These are phyloP conservation scores for Cyberlindnera mrakii DNA, from an alignment of 805 yeast species.

Conservation along the genomic window DNA sequence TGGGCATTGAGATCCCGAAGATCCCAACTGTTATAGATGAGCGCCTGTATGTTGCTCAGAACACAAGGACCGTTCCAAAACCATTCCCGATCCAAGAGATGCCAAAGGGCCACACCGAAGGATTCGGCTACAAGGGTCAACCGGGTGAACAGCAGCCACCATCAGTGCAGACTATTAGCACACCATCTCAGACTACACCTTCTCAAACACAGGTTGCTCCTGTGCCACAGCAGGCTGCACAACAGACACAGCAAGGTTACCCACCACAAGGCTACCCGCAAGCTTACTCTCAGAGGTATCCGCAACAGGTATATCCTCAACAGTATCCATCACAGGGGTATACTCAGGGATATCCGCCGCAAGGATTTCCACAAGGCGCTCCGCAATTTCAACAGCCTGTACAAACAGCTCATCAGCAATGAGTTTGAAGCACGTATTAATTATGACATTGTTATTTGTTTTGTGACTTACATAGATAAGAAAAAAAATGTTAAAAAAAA, in stretches of 20 bases:
- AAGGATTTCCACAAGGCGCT: constrained; percentile 11
- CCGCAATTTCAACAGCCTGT: constrained; percentile 10
- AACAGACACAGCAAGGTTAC: constrained; percentile 16
- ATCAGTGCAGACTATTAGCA: constrained; percentile 11
- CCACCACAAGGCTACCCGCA: constrained; percentile 13
- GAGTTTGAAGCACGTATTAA: too few species aligned
- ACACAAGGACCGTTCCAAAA: constrained; percentile 68
- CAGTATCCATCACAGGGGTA: constrained; percentile 10
- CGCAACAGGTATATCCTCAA: constrained; percentile 13
- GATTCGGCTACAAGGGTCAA: constrained; percentile 42
- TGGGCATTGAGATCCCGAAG: constrained; percentile 95
- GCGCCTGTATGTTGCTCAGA: constrained; percentile 80
- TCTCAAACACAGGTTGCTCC: background rate
- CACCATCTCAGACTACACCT: background rate
- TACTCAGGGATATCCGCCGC: constrained; percentile 15
- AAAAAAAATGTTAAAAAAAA: too few species aligned
- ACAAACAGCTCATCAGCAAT: background rate
- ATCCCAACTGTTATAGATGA: constrained; percentile 92
- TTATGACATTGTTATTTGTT: too few species aligned
- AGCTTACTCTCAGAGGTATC: constrained; percentile 6
- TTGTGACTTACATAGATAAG: too few species aligned
- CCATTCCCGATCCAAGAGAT: constrained; percentile 75
- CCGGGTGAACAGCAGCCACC: constrained; percentile 25
- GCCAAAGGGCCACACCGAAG: constrained; percentile 34
- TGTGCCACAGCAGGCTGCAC: constrained; percentile 11